Evolutionary conservation across 495 filamentous ascomycete genomes (phyloP).

Genomic region (Parathielavia appendiculata): DNA sequence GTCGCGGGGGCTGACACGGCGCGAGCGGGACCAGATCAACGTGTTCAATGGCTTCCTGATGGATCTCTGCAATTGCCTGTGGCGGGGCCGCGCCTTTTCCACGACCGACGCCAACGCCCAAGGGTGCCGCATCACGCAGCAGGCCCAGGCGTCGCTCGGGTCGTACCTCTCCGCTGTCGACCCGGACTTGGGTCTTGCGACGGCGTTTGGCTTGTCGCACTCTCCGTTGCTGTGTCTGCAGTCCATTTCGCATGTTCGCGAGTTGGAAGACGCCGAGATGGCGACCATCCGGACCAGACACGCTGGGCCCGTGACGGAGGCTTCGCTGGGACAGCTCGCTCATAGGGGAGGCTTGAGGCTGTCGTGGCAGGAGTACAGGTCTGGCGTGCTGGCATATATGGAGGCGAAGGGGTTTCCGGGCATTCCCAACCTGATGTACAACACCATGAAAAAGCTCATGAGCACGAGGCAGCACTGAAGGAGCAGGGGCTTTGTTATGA

Average conservation of each 20-base stretch:
- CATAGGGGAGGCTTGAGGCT: constrained; percentile 65
- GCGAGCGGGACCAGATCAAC: constrained; percentile 53
- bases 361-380: constrained; percentile 67
- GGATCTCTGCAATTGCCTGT: constrained; percentile 83
- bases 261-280: constrained; percentile 54
- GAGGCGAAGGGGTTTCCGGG: constrained; percentile 61
- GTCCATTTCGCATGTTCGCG: constrained; percentile 63
- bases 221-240: constrained; percentile 60
- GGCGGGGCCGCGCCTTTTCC: constrained; percentile 72
- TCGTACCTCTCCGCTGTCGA: constrained; percentile 39
- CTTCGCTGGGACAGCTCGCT: constrained; percentile 55
- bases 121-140: constrained; percentile 60
- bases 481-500: neutral
- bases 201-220: constrained; percentile 65
- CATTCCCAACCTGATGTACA: constrained; percentile 69
- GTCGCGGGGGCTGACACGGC: constrained; percentile 30
- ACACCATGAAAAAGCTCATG: constrained; percentile 73
- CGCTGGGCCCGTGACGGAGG: constrained; percentile 71
- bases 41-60: constrained; percentile 83
- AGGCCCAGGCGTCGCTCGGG: constrained; percentile 45
- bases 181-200: constrained; percentile 44
- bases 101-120: constrained; percentile 62
- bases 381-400: constrained; percentile 67
- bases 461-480: constrained; percentile 26
- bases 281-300: constrained; percentile 49